Conservation (phyloP, 495 filamentous ascomycete species). For the Hypoxylon trugodes region DNA sequence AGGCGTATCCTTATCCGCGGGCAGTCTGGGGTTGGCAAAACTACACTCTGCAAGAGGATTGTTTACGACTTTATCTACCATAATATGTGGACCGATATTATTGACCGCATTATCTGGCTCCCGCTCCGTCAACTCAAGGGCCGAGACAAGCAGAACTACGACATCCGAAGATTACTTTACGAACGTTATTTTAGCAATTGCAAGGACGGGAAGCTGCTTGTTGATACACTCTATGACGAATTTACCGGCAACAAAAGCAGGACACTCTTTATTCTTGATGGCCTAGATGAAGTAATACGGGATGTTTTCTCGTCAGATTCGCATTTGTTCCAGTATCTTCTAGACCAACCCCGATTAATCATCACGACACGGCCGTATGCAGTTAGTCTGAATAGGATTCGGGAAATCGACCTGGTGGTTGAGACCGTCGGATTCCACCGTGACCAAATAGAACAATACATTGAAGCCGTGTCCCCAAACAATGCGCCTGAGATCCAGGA, state of each 20-base stretch:
- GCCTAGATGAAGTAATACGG: background rate
- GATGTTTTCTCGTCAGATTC: background rate
- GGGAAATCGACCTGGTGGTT: background rate
- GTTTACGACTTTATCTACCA: background rate
- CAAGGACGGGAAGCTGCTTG: background rate
- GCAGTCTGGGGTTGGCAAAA: background rate
- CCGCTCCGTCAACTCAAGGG: background rate
- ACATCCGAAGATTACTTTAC: background rate
- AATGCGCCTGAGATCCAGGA: background rate
- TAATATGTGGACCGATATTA: background rate
- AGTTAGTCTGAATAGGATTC: background rate
- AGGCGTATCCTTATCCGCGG: slow-evolving; percentile 4
- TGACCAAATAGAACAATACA: background rate
- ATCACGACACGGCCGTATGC: background rate
- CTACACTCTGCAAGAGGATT: background rate
- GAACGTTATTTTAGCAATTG: background rate
- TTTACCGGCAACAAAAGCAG: background rate
- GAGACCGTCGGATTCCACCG: background rate
- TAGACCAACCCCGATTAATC: background rate
- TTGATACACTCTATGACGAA: background rate
- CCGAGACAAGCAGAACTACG: background rate
- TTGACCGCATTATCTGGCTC: background rate
- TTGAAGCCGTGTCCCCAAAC: background rate
- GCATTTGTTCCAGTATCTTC: background rate
- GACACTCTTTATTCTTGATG: background rate